Evolutionary conservation across 768 basidiomycete genomes (phyloP), one percentile per base, ranked within the genome.

Genomic region (Naganishia randhawae): DNA sequence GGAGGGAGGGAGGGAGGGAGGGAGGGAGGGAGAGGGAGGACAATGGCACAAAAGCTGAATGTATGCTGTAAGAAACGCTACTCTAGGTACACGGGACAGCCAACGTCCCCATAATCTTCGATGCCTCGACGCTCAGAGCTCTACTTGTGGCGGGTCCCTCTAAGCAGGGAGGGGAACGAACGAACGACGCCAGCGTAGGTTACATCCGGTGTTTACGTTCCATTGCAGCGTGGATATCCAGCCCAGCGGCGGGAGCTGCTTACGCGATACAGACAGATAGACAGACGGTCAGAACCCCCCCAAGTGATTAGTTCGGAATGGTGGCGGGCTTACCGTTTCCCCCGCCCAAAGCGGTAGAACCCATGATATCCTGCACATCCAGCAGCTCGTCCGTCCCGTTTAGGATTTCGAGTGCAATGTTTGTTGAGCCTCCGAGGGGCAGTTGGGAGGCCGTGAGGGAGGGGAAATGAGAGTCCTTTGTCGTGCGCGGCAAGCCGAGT

Each of bases 331-430:
- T 25, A 61, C 57, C 57, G 29, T 25, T 41, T 13, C 57, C 57
- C 10, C 57, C 29, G 9, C 57, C 57, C 35, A 57, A 22, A 10
- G 55, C 55, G 19, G 3, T 10, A 14, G 55, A 57, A 39, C 57
- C 57, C 83, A 97, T 90, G 72, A 95, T 84, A 76, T 98, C 95
- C 1, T 81, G 81, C 4, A 87, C 84, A 31, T 89, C 88, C 65
- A 99, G 83, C 27, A 81, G 83, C 79, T 96, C 91, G 75, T 99
- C 95, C 42, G 88, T 86, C 52, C 95, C 95, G 86, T 90, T 90
- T 67, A 99, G 81, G 73, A 98, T 90, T 78, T 99, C 95, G 31
- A 94, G 85, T 71, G 91, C 88, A 42, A 97, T 76, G 81, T 97
- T 96, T 13, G 87, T 86, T 0, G 72, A 62, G 0, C 74, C 74